These are phyloP conservation scores for Cytospora piceicola DNA, from an alignment of 2,329 filamentous ascomycete species.

Conservation along the genomic window DNA sequence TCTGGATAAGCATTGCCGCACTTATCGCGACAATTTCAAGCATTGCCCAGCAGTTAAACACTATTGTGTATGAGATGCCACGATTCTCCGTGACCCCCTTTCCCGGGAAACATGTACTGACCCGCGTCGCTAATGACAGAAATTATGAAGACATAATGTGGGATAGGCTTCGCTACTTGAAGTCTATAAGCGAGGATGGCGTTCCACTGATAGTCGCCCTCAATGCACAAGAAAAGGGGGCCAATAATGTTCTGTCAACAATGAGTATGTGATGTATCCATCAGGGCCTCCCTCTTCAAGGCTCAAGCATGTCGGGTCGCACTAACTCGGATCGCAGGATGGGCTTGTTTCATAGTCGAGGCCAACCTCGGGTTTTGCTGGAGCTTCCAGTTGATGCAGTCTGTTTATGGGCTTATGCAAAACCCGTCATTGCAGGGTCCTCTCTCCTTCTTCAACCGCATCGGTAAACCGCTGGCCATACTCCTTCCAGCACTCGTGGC, in stretches of 20 bases:
- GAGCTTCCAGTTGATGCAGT: constrained; percentile 24
- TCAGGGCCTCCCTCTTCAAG: not conserved
- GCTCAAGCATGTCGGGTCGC: not conserved
- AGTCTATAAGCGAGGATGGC: not conserved
- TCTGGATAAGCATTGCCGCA: constrained; percentile 13
- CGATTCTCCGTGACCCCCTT: not conserved
- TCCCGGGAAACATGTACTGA: not conserved
- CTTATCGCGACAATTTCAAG: constrained; percentile 24
- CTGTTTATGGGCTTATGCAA: constrained; percentile 25
- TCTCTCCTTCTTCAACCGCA: constrained; percentile 16
- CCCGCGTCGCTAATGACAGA: constrained; percentile 5
- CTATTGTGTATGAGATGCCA: constrained; percentile 17
- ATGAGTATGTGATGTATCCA: constrained; percentile 24
- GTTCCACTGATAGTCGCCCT: constrained; percentile 15
- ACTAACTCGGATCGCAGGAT: constrained; percentile 14
- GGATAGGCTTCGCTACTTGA: constrained; percentile 12
- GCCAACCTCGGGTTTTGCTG: constrained; percentile 26
- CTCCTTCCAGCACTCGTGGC: constrained; percentile 6
- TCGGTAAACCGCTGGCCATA: constrained; percentile 21
- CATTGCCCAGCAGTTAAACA: constrained; percentile 21
- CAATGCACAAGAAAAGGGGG: constrained; percentile 7
- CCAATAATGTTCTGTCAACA: constrained; percentile 11
- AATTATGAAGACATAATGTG: constrained; percentile 28
- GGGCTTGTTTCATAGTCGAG: constrained; percentile 22
- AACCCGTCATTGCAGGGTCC: not conserved